A percentile compares a stretch with the other conserved stretches of the same genome.
Conservation (phyloP, 192 early-diverging fungal genomes). For the Coemansia sp. region DNA sequence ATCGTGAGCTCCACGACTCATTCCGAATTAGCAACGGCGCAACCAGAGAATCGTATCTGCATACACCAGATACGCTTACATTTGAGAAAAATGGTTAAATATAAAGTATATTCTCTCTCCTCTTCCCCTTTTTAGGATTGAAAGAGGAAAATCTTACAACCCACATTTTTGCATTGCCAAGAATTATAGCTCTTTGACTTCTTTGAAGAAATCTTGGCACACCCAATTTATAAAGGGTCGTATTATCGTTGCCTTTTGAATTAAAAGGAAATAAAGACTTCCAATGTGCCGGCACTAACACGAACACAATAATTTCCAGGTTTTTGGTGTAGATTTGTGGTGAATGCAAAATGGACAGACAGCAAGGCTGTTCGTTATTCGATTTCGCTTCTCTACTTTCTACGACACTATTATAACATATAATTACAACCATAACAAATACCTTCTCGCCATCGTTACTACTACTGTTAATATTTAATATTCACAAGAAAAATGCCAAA, state of each 20-base stretch:
- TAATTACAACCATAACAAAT: no score
- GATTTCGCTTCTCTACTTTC: no score
- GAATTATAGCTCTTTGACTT: background rate
- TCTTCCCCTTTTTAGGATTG: background rate
- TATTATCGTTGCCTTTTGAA: background rate
- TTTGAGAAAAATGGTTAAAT: background rate
- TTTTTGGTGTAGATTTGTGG: no score
- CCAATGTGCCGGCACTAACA: no score
- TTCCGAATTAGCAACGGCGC: background rate
- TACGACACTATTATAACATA: no score
- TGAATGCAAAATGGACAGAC: no score
- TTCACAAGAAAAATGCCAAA: background rate
- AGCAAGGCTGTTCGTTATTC: no score
- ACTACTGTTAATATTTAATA: background rate
- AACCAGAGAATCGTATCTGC: background rate
- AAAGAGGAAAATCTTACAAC: background rate
- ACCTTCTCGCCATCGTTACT: background rate
- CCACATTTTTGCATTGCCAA: background rate
- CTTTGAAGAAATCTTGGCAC: constrained; percentile 1
- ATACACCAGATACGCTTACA: background rate
- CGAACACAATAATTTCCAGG: no score
- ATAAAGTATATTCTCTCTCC: background rate
- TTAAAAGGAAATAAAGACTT: no score
- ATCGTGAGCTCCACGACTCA: constrained; percentile 11
- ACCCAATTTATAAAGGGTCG: background rate